These are phyloP conservation scores for Blastomyces emzantsi DNA, from an alignment of 2,329 filamentous ascomycete genomes.

Conservation along the genomic window DNA sequence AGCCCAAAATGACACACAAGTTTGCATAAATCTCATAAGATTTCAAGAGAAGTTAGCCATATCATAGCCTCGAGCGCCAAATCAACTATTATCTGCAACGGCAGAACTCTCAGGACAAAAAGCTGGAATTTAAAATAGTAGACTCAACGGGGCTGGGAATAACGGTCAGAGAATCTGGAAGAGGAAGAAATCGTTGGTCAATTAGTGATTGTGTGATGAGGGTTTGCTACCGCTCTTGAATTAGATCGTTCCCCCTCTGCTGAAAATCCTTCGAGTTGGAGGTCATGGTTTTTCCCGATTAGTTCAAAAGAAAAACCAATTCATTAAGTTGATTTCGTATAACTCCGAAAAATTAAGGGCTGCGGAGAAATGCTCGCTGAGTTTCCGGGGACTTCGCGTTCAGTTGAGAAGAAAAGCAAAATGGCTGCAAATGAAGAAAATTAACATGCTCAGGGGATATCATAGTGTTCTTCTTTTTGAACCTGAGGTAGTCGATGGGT, in stretches of 20 bases:
- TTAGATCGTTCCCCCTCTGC: background rate
- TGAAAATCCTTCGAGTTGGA: background rate
- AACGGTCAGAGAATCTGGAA: background rate
- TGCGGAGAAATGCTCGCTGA: background rate
- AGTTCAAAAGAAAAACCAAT: background rate
- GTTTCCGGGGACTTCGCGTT: background rate
- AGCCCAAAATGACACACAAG: background rate
- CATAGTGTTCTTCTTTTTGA: background rate
- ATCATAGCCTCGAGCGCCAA: background rate
- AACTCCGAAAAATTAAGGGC: background rate
- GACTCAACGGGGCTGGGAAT: background rate
- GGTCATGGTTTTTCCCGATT: background rate
- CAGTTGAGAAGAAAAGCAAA: background rate
- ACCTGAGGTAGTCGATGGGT: background rate
- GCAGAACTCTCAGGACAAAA: background rate
- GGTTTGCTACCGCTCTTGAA: background rate
- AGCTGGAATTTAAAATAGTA: background rate
- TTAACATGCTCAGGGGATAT: slow-evolving; percentile 7
- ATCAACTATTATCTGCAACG: background rate
- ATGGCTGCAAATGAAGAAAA: background rate
- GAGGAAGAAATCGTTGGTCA: background rate
- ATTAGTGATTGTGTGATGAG: background rate
- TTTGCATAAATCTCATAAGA: background rate
- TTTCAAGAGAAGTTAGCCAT: background rate
- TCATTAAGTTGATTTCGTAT: background rate